These are phyloP conservation scores for Schwanniomyces yamadae DNA, from an alignment of 805 yeast genomes.

Conservation along the genomic window DNA sequence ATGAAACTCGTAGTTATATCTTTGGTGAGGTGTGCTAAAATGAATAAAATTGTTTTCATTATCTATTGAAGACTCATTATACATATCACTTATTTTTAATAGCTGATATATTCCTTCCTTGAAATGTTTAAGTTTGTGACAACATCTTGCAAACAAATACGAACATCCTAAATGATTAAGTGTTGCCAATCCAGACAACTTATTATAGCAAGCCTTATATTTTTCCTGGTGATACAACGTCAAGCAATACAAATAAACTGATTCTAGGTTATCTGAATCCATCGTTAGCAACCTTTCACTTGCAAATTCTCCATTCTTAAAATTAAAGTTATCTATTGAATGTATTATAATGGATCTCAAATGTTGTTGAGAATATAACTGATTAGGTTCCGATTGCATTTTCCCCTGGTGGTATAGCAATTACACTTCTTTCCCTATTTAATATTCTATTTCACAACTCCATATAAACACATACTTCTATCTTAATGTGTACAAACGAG, in stretches of 20 bases:
- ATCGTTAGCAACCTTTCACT: conserved; percentile 77
- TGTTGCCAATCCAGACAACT: conserved; percentile 31
- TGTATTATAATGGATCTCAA: conserved; percentile 64
- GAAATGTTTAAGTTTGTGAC: conserved; percentile 52
- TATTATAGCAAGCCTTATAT: conserved; percentile 60
- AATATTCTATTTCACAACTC: too few relatives aligned
- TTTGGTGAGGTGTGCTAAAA: conserved; percentile 20
- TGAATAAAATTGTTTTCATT: conserved; percentile 2
- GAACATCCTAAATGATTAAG: conserved; percentile 69
- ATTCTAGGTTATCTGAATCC: conserved; percentile 52
- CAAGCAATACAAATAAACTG: conserved; percentile 68
- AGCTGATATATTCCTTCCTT: conserved; percentile 60
- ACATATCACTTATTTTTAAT: conserved; percentile 27
- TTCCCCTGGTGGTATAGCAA: neutral
- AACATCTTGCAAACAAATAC: conserved; percentile 69
- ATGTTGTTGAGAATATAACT: conserved; percentile 29
- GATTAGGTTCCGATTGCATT: conserved; percentile 13
- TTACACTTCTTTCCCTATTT: too few relatives aligned
- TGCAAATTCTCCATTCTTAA: conserved; percentile 78
- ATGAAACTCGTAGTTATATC: conserved; percentile 38
- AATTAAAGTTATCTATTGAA: conserved; percentile 66
- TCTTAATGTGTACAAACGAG: too few relatives aligned
- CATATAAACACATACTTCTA: too few relatives aligned
- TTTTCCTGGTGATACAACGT: conserved; percentile 59
- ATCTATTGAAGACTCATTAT: conserved; percentile 18